Percentiles rank a stretch among this genome's conserved stretches.
These are phyloP conservation scores for Pseudogymnoascus sp. DNA, from an alignment of 2,329 filamentous ascomycete species.

Conservation along the genomic window DNA sequence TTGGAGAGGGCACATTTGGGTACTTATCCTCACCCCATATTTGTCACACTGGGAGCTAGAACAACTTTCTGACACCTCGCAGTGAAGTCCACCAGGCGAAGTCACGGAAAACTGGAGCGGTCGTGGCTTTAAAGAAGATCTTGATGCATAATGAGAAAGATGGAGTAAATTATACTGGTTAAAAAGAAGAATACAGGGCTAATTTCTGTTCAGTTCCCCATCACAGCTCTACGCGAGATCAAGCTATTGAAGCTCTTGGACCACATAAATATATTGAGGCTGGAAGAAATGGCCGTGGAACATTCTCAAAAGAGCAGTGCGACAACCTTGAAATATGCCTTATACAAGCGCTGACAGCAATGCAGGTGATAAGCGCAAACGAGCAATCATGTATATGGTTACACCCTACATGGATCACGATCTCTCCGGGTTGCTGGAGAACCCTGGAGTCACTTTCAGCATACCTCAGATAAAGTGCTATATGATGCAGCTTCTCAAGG, in stretches of 20 bases:
- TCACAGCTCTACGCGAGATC: conserved; percentile 93
- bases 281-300: conserved; percentile 97
- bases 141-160: conserved; percentile 99
- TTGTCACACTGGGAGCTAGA: not conserved
- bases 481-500: conserved; percentile 84
- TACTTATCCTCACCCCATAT: conserved; percentile 31
- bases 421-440: conserved; percentile 91
- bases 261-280: conserved; percentile 74
- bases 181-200: conserved; percentile 9
- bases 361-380: conserved; percentile 66
- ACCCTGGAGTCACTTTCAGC: conserved; percentile 79
- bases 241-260: conserved; percentile 94
- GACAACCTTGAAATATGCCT: conserved; percentile 3
- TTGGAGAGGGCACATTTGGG: conserved; percentile 95
- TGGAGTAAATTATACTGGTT: conserved; percentile 48
- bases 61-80: conserved; percentile 10
- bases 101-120: conserved; percentile 61
- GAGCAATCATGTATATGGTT: conserved; percentile 94
- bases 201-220: conserved; percentile 61
- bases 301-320: conserved; percentile 35
- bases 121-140: conserved; percentile 95
- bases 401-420: conserved; percentile 99
- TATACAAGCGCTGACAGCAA: conserved; percentile 20
- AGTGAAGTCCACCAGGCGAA: conserved; percentile 87
- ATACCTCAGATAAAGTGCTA: conserved; percentile 97